phyloP scores from a whole-genome alignment of 306 rosid genomes.

The Mimosa bimucronata region DNA sequence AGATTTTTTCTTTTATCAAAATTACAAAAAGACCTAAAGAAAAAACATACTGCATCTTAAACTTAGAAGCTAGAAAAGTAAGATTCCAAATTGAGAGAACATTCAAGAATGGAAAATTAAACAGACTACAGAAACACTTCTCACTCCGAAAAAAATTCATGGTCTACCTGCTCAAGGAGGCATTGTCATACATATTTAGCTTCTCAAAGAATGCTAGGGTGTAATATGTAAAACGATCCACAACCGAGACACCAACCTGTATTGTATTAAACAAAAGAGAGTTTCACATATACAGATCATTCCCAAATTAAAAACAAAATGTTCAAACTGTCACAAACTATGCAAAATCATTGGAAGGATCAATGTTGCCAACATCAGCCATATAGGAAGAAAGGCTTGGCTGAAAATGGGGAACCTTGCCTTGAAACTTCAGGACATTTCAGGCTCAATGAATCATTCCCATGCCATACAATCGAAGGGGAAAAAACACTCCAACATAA shows the following conservation, averaged over 20 bases:
- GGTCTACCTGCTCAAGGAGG: conserved; percentile 84
- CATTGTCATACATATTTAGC: conserved; percentile 90
- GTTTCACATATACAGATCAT: conserved; percentile 10
- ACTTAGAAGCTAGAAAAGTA: conserved; percentile 27
- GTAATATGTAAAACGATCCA: conserved; percentile 93
- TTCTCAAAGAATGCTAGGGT: conserved; percentile 92
- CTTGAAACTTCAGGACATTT: neutral
- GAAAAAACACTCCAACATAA: neutral
- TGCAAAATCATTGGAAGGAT: neutral
- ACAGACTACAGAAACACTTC: neutral
- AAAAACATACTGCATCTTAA: neutral
- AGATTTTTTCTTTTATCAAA: no score
- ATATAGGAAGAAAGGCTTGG: neutral
- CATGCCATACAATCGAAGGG: neutral
- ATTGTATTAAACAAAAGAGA: conserved; percentile 32
- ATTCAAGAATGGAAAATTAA: conserved; percentile 15
- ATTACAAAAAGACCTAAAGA: neutral
- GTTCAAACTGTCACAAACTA: conserved; percentile 29
- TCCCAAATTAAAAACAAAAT: conserved; percentile 9
- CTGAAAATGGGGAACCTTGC: conserved; percentile 3
- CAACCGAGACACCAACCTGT: conserved; percentile 97
- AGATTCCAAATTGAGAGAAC: conserved; percentile 32
- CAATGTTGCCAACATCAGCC: neutral
- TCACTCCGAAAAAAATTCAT: neutral
- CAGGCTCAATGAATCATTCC: neutral